Evolutionary conservation across 257 asterid species (phyloP).

Genomic region (Plantago major): DNA sequence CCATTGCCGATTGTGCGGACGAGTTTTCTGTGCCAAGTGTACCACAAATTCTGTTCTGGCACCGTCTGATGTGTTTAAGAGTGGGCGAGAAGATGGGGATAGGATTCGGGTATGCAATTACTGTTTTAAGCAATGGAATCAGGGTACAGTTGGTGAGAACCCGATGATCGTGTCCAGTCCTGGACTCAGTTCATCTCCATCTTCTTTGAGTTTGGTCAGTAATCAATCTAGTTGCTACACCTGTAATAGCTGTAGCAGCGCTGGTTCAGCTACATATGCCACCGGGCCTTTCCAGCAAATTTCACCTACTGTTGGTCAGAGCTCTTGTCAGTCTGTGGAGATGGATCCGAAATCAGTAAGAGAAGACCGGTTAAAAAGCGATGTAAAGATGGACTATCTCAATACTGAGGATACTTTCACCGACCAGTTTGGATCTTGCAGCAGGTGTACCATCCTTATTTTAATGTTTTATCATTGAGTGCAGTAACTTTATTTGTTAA

Average conservation of each 20-base stretch:
- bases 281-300: slow-evolving; percentile 70
- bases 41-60: slow-evolving; percentile 51
- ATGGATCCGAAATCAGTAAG: slow-evolving; percentile 35
- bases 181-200: slow-evolving; percentile 51
- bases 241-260: slow-evolving; percentile 56
- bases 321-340: slow-evolving; percentile 36
- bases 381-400: slow-evolving; percentile 32
- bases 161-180: slow-evolving; percentile 37
- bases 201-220: slow-evolving; percentile 64
- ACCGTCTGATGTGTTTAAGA: slow-evolving; percentile 38
- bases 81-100: slow-evolving; percentile 51
- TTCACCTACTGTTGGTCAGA: slow-evolving; percentile 38
- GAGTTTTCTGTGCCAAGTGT: slow-evolving; percentile 75
- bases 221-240: slow-evolving; percentile 50
- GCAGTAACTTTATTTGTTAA: too few relatives aligned
- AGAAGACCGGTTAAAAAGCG: slow-evolving; percentile 33
- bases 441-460: slow-evolving; percentile 38
- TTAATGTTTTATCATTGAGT: not conserved
- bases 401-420: slow-evolving; percentile 38
- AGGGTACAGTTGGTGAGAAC: slow-evolving; percentile 35
- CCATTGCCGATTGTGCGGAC: slow-evolving; percentile 70
- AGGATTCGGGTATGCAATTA: slow-evolving; percentile 63
- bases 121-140: slow-evolving; percentile 73
- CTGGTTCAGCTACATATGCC: slow-evolving; percentile 55
- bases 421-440: slow-evolving; percentile 45